Conservation (phyloP, 345 rosid species). For the Physaria fendleri region DNA sequence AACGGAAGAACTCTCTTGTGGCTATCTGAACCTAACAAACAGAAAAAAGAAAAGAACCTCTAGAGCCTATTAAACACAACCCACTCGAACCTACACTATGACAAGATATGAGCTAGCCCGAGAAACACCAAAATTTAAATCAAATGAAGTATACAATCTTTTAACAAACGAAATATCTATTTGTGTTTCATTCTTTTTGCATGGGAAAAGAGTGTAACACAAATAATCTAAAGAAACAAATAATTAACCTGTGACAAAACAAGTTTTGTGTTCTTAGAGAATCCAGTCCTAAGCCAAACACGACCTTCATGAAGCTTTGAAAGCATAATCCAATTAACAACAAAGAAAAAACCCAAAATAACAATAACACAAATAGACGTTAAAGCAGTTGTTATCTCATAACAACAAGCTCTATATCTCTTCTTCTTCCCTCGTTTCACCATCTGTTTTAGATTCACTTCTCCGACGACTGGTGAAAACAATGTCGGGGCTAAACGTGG, state of each 20-base stretch:
- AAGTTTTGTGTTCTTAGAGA: conserved; percentile 17
- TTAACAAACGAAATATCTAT: not conserved
- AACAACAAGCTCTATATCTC: conserved; percentile 47
- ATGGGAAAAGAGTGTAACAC: not conserved
- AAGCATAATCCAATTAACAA: conserved; percentile 66
- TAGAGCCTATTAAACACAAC: no score
- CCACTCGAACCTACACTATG: no score
- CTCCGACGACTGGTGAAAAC: conserved; percentile 17
- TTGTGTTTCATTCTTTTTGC: not conserved
- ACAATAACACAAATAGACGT: conserved; percentile 34
- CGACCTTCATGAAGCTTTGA: conserved; percentile 48
- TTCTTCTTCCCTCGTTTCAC: conserved; percentile 35
- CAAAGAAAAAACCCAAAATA: conserved; percentile 51
- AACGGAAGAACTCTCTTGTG: no score
- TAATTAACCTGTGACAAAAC: conserved; percentile 37
- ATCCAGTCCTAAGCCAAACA: conserved; percentile 19
- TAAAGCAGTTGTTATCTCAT: conserved; percentile 37
- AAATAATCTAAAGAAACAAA: not conserved
- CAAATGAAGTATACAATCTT: not conserved
- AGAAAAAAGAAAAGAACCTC: no score
- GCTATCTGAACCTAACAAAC: no score
- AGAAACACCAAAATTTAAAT: not conserved
- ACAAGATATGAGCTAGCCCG: no score
- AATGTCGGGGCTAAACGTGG: conserved; percentile 27
- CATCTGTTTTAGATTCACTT: conserved; percentile 11